Percentiles rank a stretch among this genome's conserved stretches.
Evolutionary conservation across 2,329 filamentous ascomycete species (phyloP).

Genomic region (Fusarium decemcellulare): DNA sequence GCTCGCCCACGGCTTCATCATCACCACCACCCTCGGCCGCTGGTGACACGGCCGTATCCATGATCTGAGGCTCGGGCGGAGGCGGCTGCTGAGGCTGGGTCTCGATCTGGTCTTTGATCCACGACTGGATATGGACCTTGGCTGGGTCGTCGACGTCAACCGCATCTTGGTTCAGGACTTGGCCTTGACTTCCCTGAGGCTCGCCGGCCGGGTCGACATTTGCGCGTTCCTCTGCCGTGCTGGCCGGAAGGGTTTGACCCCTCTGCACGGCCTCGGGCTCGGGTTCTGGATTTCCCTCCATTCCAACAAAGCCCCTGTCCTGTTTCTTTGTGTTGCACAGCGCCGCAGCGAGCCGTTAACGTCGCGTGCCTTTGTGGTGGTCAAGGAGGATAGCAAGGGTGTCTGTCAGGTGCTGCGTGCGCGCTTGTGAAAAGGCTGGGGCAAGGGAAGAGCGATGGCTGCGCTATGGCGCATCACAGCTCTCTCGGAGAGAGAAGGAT

Average conservation of each 20-base stretch:
- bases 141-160: constrained; percentile 15
- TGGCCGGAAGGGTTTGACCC: background rate
- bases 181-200: constrained; percentile 20
- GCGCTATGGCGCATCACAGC: constrained; percentile 29
- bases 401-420: constrained; percentile 12
- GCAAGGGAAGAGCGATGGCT: constrained; percentile 9
- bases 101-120: constrained; percentile 36
- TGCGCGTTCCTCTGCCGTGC: constrained; percentile 8
- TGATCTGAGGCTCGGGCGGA: constrained; percentile 23
- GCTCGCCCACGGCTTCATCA: constrained; percentile 28
- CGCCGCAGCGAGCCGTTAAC: constrained; percentile 1
- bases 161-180: constrained; percentile 16
- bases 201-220: constrained; percentile 15
- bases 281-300: constrained; percentile 46
- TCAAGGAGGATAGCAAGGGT: constrained; percentile 12
- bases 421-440: constrained; percentile 14
- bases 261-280: constrained; percentile 27
- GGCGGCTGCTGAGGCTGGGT: constrained; percentile 27
- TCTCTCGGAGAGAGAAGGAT: background rate
- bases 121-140: constrained; percentile 35
- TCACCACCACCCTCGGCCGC: constrained; percentile 12
- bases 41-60: constrained; percentile 1
- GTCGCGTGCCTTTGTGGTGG: constrained; percentile 8
- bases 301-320: constrained; percentile 31
- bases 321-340: constrained; percentile 26